Evolutionary conservation across 2,329 filamentous ascomycete species (phyloP), one percentile per base, ranked within the genome.

Genomic region (Chlorencoelia australis): DNA sequence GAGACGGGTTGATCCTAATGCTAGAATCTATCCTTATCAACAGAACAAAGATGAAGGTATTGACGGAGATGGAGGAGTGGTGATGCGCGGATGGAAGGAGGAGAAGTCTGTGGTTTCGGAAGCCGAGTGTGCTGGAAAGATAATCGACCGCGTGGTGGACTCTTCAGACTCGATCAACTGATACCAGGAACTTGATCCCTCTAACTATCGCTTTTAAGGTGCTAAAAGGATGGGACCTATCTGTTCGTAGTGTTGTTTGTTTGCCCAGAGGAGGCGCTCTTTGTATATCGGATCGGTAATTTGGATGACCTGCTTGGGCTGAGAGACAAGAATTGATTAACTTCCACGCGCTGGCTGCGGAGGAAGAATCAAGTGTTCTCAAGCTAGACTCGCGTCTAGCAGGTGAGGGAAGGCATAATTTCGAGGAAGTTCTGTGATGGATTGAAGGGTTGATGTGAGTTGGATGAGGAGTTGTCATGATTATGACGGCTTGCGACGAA

Each of bases 331-430:
- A 49, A 58, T 63, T 59, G 60, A 60, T 56, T n/a, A n/a, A 49
- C 56, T 53, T 55, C 54, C 61, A 58, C 55, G 52, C 54, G 60
- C 61, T 64, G 59, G 63, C 54, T 62, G 59, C 60, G 61, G 57
- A 60, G 61, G 57, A 53, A 48, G 53, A 56, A 58, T 55, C 57
- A 48, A 54, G 46, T 56, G 46, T 53, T 53, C 55, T 56, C 52
- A 43, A 57, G 63, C 63, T 54, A 65, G 63, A 65, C 63, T 54
- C 41, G 49, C 55, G 63, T 60, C 62, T 64, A 68, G 64, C 62
- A 57, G 54, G 50, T 45, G 49, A 38, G 41, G 35, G 42, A 38
- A 50, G 55, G 55, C 36, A 47, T 49, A 41, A 45, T 24, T 40
- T 39, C 39, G 43, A 39, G 34, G 10, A 33, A 30, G 39, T 35